phyloP scores from a whole-genome alignment of 23 red algal species.

The Gracilaria domingensis region DNA sequence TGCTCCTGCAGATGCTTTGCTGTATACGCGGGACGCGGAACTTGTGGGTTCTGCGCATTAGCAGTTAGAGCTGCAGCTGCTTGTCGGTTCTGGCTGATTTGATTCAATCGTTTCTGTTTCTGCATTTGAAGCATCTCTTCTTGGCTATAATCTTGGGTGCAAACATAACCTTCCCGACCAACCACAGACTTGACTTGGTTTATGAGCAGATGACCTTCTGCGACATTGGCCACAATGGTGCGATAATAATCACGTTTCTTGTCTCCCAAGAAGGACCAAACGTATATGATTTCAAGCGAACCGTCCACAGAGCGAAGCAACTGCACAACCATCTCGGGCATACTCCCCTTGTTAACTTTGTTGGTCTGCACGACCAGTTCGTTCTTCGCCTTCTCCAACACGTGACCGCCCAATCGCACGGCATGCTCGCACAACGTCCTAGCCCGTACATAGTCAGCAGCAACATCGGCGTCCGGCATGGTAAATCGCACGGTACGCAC shows the following conservation, averaged over 20 bases:
- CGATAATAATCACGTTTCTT: conserved; percentile 61
- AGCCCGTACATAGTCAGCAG: background rate
- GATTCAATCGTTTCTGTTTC: conserved; percentile 37
- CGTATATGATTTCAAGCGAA: conserved; percentile 33
- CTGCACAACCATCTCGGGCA: conserved; percentile 16
- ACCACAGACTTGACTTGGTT: conserved; percentile 46
- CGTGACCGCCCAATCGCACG: background rate
- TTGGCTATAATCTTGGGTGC: conserved; percentile 35
- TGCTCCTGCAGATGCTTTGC: conserved; percentile 26
- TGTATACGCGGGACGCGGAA: conserved; percentile 4
- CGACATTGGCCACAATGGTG: conserved; percentile 12
- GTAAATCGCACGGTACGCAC: conserved; percentile 29
- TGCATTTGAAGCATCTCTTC: conserved; percentile 17
- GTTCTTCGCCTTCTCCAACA: conserved; percentile 7
- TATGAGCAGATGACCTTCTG: conserved; percentile 56
- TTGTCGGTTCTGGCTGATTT: conserved; percentile 51
- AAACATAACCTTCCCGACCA: conserved; percentile 46
- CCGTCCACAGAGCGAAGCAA: conserved; percentile 25
- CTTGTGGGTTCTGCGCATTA: conserved; percentile 26
- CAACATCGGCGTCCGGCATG: conserved; percentile 5
- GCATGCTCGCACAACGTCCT: background rate
- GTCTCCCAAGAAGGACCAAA: conserved; percentile 16
- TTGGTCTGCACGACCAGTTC: background rate
- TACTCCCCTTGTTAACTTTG: conserved; percentile 14
- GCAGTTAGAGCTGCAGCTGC: conserved; percentile 37